Base-by-base conservation (phyloP, 73 alveolate species). In the Stentor coeruleus region DNA sequence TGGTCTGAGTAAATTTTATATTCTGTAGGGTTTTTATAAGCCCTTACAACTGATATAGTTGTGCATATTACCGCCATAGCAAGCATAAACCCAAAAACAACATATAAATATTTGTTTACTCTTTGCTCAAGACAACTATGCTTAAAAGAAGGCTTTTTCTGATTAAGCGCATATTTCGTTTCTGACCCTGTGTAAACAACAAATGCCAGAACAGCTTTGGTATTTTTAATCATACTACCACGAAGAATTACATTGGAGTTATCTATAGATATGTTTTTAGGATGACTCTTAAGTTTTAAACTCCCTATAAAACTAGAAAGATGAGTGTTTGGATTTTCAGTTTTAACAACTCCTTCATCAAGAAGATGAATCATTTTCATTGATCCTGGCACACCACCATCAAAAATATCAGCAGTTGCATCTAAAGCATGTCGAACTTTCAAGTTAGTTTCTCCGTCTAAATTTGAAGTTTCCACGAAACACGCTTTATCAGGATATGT, bases 361-460 rank as follows among this genome's bases (percentile, higher is more conserved):
- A 84, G 55, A 31, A 79, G 82, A 55, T 75, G 73, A 42, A 49
- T 74, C 49, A 77, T 36, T 59, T 57, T 20, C 3, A 11, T 15
- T 11, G 49, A 30, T 35, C 40, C 42, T 3, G 57, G 77, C 6
- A 74, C 81, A 42, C 73, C 55, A 57, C 76, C 82, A 59, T 88
- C 88, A 74, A 91, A 59, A 83, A 58, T 76, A 55, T 77, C 83
- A 58, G 91, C 87, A 20, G 94, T 76, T 38, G 86, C 89, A 76
- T 84, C 85, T 31, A 87, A 86, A 15, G 98, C 87, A n/a, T 86
- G 88, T 77, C 95, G 93, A 76, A 87, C 89, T 91, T 98, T 98
- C 76, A 98, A 82, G 83, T 96, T 97, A 33, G 99, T 97, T 87
- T 98, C 99, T 59, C 99, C 99, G 86, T 98, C 99, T 76, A 98